Percentiles rank a stretch among this genome's conserved stretches.
phyloP scores from a whole-genome alignment of 192 early-diverging fungal species.

The Rhizophlyctis rosea region DNA sequence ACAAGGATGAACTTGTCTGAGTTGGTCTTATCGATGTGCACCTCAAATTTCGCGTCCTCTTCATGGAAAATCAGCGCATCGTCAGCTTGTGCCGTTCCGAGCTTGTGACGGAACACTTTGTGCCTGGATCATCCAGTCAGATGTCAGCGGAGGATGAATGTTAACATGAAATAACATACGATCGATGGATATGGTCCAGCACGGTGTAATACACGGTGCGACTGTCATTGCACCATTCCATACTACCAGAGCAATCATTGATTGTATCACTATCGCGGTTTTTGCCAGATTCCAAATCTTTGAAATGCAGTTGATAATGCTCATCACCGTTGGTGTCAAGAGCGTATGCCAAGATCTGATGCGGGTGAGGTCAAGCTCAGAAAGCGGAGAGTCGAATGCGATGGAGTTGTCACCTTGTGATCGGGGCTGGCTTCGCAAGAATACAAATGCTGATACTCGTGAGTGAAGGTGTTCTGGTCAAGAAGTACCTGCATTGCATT shows the following conservation, averaged over 20 bases:
- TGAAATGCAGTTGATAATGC: conserved; percentile 37
- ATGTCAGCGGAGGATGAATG: too few relatives aligned
- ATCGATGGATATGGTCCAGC: conserved; percentile 36
- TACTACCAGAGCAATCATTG: conserved; percentile 9
- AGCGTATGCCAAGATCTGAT: conserved; percentile 33
- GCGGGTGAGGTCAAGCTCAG: not conserved
- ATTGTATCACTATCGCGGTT: conserved; percentile 20
- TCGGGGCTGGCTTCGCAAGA: conserved; percentile 30
- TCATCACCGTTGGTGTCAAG: conserved; percentile 47
- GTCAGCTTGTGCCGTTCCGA: conserved; percentile 21
- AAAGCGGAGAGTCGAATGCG: not conserved
- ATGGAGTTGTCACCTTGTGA: conserved; percentile 19
- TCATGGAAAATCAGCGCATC: conserved; percentile 41
- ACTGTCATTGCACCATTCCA: conserved; percentile 36
- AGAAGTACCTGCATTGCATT: conserved; percentile 28
- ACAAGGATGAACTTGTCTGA: conserved; percentile 39
- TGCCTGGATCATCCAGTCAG: too few relatives aligned
- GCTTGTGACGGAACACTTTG: conserved; percentile 24
- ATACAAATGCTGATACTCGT: conserved; percentile 30
- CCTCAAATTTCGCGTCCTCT: conserved; percentile 39
- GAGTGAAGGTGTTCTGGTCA: conserved; percentile 27
- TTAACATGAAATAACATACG: too few relatives aligned
- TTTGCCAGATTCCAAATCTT: conserved; percentile 37
- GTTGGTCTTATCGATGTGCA: conserved; percentile 24
- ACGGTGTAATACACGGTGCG: conserved; percentile 32